Percentiles rank a stretch among this genome's conserved stretches.
Conservation (phyloP, 2,329 filamentous ascomycete species). For the Purpureocillium takamizusanense region DNA sequence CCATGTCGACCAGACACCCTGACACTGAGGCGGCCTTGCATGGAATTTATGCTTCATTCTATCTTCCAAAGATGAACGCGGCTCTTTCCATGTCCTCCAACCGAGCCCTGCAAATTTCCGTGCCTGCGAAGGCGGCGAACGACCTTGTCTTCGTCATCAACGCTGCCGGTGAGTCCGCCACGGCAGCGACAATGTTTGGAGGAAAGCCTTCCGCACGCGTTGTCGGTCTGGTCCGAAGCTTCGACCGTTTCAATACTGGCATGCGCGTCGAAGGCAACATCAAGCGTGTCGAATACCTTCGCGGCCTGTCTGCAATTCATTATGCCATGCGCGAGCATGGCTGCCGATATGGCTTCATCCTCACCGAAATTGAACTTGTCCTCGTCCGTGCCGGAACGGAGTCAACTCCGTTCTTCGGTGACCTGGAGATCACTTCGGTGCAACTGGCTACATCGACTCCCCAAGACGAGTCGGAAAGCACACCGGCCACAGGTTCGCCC, state of each 20-base stretch:
- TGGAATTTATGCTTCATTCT: slow-evolving; percentile 66
- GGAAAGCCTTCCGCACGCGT: slow-evolving; percentile 48
- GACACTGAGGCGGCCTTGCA: slow-evolving; percentile 73
- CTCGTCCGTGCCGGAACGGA: slow-evolving; percentile 73
- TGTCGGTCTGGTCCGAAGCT: slow-evolving; percentile 82
- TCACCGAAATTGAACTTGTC: slow-evolving; percentile 91
- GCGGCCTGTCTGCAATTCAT: slow-evolving; percentile 77
- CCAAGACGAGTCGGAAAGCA: slow-evolving; percentile 12
- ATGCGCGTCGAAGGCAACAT: slow-evolving; percentile 82
- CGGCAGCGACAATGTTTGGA: slow-evolving; percentile 42
- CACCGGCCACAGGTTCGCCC: too few relatives aligned
- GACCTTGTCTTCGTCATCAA: slow-evolving; percentile 60
- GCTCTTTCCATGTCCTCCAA: slow-evolving; percentile 70
- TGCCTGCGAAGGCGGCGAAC: slow-evolving; percentile 24
- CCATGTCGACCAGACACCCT: slow-evolving; percentile 54
- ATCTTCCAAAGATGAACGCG: slow-evolving; percentile 79
- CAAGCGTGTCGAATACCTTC: slow-evolving; percentile 82
- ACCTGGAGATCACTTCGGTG: slow-evolving; percentile 63
- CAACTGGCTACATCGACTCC: slow-evolving; percentile 39
- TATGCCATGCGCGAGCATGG: slow-evolving; percentile 88
- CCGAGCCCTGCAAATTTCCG: slow-evolving; percentile 46
- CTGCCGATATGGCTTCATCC: slow-evolving; percentile 90
- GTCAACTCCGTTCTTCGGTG: slow-evolving; percentile 75
- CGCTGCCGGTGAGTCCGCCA: slow-evolving; percentile 45
- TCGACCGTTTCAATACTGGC: slow-evolving; percentile 89